Evolutionary conservation across 2,329 filamentous ascomycete species (phyloP).

Genomic region (Fusarium buxicola): DNA sequence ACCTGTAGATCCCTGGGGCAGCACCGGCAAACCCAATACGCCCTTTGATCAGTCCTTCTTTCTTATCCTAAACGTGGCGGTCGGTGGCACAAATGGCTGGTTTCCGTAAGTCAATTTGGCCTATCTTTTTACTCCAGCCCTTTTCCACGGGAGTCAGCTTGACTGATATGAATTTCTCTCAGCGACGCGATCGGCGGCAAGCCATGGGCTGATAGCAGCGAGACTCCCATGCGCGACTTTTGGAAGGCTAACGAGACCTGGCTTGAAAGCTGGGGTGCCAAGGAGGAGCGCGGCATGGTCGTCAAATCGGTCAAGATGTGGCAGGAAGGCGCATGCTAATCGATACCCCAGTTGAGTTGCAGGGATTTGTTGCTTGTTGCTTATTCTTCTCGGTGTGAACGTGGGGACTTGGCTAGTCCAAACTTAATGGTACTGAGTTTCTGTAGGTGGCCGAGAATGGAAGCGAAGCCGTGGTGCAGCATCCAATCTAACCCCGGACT

Average conservation of each 20-base stretch:
- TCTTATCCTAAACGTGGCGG: constrained; percentile 62
- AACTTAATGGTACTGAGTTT: neutral
- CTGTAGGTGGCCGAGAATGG: too few relatives aligned
- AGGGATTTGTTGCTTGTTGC: neutral
- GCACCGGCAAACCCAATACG: constrained; percentile 52
- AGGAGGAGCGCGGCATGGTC: constrained; percentile 53
- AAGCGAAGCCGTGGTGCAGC: too few relatives aligned
- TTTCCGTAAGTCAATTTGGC: constrained; percentile 51
- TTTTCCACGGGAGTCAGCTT: too few relatives aligned
- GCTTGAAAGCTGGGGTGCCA: constrained; percentile 54
- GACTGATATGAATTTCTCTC: constrained; percentile 23
- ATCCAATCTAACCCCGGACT: constrained; percentile 5
- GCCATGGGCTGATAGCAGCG: constrained; percentile 57
- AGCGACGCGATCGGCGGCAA: constrained; percentile 57
- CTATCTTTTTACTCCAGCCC: neutral
- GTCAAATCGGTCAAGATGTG: constrained; percentile 60
- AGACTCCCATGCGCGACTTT: constrained; percentile 55
- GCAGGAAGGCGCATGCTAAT: constrained; percentile 50
- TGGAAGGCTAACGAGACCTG: constrained; percentile 54
- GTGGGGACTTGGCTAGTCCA: too few relatives aligned
- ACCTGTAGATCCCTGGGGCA: constrained; percentile 58
- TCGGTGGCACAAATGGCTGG: constrained; percentile 60
- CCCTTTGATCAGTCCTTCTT: constrained; percentile 64
- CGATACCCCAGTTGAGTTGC: neutral
- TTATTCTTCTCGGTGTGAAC: neutral